A percentile compares a stretch with the other conserved stretches of the same genome.
These are phyloP conservation scores for Gardenia jasminoides DNA, from an alignment of 257 asterid genomes.

Conservation along the genomic window DNA sequence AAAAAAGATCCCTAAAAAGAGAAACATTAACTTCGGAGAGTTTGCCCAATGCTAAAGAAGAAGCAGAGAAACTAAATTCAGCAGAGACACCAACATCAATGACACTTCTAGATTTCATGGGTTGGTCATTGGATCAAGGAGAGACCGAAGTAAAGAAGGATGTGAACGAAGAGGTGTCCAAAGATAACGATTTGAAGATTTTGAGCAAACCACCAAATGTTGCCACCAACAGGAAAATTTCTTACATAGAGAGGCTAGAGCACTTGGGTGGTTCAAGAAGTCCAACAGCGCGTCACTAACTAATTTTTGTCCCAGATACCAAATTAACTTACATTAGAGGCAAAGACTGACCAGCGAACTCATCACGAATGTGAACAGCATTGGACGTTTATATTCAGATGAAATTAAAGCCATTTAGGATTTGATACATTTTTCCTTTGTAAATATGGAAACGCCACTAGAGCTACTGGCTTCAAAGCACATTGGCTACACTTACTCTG, in stretches of 20 bases:
- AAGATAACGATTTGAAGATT: constrained; percentile 21
- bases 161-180: constrained; percentile 17
- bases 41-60: constrained; percentile 32
- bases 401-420: constrained; percentile 20
- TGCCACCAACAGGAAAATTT: constrained; percentile 50
- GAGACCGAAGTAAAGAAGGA: constrained; percentile 36
- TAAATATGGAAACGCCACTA: constrained; percentile 20
- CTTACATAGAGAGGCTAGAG: constrained; percentile 63
- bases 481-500: constrained; percentile 7
- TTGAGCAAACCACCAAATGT: constrained; percentile 37
- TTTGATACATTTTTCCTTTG: constrained; percentile 18
- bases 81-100: constrained; percentile 38
- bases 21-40: constrained; percentile 19
- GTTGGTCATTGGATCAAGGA: constrained; percentile 40
- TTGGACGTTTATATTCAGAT: constrained; percentile 26
- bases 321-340: constrained; percentile 18
- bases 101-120: constrained; percentile 53
- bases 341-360: constrained; percentile 26
- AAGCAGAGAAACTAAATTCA: constrained; percentile 35
- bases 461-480: constrained; percentile 7
- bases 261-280: constrained; percentile 70
- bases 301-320: constrained; percentile 16
- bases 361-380: constrained; percentile 7
- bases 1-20: constrained; percentile 31
- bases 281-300: constrained; percentile 81